Base-by-base conservation (phyloP, 495 filamentous ascomycete genomes). In the Podospora pseudopauciseta region DNA sequence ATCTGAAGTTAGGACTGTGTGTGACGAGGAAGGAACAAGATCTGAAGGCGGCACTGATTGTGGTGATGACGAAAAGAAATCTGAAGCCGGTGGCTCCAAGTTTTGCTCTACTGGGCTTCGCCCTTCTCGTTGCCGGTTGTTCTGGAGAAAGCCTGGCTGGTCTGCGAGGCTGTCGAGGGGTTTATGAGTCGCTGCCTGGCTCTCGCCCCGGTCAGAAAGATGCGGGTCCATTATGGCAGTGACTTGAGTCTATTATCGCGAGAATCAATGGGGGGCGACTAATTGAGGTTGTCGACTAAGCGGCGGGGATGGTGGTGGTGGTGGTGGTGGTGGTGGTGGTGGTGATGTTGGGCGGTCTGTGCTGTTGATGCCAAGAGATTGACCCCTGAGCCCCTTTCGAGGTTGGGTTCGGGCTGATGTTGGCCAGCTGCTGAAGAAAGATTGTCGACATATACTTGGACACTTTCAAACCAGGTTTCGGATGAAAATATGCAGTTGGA, bases 131-230 rank as follows among this genome's bases (percentile, higher is more conserved):
- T 49, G 7, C 13, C 2, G 39, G 39, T 49, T 49, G 39, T 49
- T 49, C 13, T 49, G 7, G 7, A 3, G 39, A 49, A 49, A 16
- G 7, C 4, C 39, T 49, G 39, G 39, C 64, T 66, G 32, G 19
- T 70, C 53, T 49, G 39, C 15, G 39, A 49, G 39, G 39, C 66
- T 66, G 64, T 66, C 60, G 64, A 66, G 53, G 30, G 59, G 64
- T 32, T 63, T 66, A 23, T 44, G 44, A 18, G 39, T 49, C 15
- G 39, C 39, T 49, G 39, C 9, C 39, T 49, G 39, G 39, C 13
- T 49, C 39, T 49, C 39, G 39, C 39, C 39, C 9, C 15, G 5
- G 39, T 62, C 58, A 11, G 26, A 7, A 3, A 53, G 20, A 39
- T 55, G 67, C 54, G 60, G 66, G 53, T 30, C 61, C 61, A 68